These are phyloP conservation scores for Rutidosis leptorrhynchoides DNA, from an alignment of 129 eudicot species.

Conservation along the genomic window DNA sequence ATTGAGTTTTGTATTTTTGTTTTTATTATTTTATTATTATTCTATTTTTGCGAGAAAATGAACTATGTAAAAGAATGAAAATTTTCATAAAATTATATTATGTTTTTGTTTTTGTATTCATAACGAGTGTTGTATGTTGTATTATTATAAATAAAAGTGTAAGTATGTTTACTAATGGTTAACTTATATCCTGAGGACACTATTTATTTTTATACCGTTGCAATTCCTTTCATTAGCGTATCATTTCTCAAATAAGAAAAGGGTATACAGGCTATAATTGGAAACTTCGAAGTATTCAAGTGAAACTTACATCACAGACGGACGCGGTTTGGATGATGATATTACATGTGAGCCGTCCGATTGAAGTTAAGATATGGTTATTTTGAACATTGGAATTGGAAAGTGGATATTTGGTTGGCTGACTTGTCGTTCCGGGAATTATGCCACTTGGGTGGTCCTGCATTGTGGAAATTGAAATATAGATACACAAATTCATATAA, in stretches of 20 bases:
- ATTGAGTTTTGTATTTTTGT: too few species aligned
- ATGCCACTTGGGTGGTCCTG: slow-evolving; percentile 42
- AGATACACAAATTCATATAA: background rate
- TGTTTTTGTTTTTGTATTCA: too few species aligned
- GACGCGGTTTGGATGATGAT: slow-evolving; percentile 37
- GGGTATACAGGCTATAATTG: background rate
- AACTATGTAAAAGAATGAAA: too few species aligned
- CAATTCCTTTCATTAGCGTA: too few species aligned
- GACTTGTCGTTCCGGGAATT: slow-evolving; percentile 22
- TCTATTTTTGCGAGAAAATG: too few species aligned
- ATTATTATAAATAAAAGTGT: too few species aligned
- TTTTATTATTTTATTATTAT: too few species aligned
- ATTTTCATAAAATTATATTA: too few species aligned
- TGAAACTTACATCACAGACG: slow-evolving; percentile 20
- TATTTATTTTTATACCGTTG: too few species aligned
- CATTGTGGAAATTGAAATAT: background rate
- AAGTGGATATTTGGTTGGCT: slow-evolving; percentile 34
- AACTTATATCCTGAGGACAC: too few species aligned
- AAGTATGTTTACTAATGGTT: too few species aligned
- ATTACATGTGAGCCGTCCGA: slow-evolving; percentile 36
- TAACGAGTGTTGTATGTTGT: too few species aligned
- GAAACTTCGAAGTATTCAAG: slow-evolving; percentile 1
- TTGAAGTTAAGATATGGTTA: slow-evolving; percentile 8
- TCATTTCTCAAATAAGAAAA: background rate
- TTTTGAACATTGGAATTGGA: slow-evolving; percentile 1